These are phyloP conservation scores for Stachybotrys elegans DNA, from an alignment of 2,329 filamentous ascomycete species.

Conservation along the genomic window DNA sequence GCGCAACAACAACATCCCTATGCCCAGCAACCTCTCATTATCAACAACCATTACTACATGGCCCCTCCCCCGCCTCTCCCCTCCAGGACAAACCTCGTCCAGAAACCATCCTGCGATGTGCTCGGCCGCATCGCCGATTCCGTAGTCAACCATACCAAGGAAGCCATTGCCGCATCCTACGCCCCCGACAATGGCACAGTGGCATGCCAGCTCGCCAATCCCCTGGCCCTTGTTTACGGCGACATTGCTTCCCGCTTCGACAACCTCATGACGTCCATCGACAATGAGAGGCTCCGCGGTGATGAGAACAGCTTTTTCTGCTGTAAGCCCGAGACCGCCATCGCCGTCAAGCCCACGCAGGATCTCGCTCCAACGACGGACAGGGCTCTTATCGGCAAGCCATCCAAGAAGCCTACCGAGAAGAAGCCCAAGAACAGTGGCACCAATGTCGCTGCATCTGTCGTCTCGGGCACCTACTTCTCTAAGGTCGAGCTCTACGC, in stretches of 20 bases:
- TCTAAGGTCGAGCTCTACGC: conserved; percentile 73
- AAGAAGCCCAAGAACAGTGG: conserved; percentile 12
- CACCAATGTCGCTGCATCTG: conserved; percentile 14
- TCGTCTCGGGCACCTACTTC: conserved; percentile 53
- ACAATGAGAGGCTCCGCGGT: conserved; percentile 51
- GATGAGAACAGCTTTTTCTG: conserved; percentile 50
- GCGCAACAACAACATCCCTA: conserved; percentile 15
- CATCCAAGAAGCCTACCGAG: conserved; percentile 10
- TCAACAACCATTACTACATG: conserved; percentile 49
- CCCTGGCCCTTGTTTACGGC: conserved; percentile 45
- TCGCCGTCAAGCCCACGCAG: conserved; percentile 1
- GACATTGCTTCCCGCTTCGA: conserved; percentile 60
- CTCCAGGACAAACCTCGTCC: too few species aligned
- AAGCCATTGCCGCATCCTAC: conserved; percentile 28
- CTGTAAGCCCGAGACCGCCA: conserved; percentile 22
- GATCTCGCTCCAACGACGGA: conserved; percentile 4
- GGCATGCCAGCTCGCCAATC: conserved; percentile 35
- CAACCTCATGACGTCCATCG: conserved; percentile 66
- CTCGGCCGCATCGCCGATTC: conserved; percentile 33
- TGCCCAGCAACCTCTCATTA: conserved; percentile 36
- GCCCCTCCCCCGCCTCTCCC: conserved; percentile 14
- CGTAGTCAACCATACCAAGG: conserved; percentile 36
- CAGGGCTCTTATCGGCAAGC: conserved; percentile 6
- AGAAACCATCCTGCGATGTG: conserved; percentile 11
- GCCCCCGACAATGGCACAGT: conserved; percentile 39